A percentile compares a stretch with the other conserved stretches of the same genome.
Evolutionary conservation across 1,284 basidiomycete genomes (phyloP).

Genomic region (Moesziomyces globuligerus): DNA sequence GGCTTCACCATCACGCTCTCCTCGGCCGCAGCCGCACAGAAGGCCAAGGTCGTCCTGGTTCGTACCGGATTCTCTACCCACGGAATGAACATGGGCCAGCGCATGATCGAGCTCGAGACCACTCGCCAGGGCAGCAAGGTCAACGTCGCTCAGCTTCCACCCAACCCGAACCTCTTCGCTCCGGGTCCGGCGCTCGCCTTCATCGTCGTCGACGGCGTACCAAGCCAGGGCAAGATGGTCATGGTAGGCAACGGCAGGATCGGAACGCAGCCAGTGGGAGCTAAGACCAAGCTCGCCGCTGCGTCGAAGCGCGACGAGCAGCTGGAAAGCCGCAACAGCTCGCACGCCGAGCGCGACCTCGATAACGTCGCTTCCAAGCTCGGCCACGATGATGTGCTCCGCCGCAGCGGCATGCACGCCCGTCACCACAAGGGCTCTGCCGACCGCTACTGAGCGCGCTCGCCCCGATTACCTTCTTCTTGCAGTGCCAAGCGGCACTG

Average conservation of each 20-base stretch:
- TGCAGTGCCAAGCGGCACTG: too few species aligned
- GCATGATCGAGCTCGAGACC: slow-evolving; percentile 53
- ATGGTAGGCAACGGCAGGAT: slow-evolving; percentile 62
- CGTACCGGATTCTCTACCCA: slow-evolving; percentile 93
- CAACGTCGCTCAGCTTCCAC: slow-evolving; percentile 57
- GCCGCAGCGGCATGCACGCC: slow-evolving; percentile 29
- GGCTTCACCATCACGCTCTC: slow-evolving; percentile 46
- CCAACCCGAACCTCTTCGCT: slow-evolving; percentile 60
- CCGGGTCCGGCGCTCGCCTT: slow-evolving; percentile 65
- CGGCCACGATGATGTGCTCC: slow-evolving; percentile 18
- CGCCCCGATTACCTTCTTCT: neutral
- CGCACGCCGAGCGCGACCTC: slow-evolving; percentile 7
- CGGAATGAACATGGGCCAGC: slow-evolving; percentile 91
- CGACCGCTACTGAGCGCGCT: slow-evolving; percentile 19
- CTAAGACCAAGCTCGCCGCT: slow-evolving; percentile 24
- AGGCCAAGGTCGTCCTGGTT: slow-evolving; percentile 77
- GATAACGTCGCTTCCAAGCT: neutral
- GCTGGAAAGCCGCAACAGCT: neutral
- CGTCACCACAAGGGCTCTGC: slow-evolving; percentile 27
- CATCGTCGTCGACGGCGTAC: slow-evolving; percentile 61
- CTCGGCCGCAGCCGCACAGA: slow-evolving; percentile 61
- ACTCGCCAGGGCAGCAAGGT: slow-evolving; percentile 22
- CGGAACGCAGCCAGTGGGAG: slow-evolving; percentile 36
- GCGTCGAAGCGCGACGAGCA: slow-evolving; percentile 8
- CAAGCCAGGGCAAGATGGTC: slow-evolving; percentile 60